Percentiles rank a stretch among this genome's conserved stretches.
phyloP scores from a whole-genome alignment of 768 basidiomycete species.

The Heimioporus sp. region DNA sequence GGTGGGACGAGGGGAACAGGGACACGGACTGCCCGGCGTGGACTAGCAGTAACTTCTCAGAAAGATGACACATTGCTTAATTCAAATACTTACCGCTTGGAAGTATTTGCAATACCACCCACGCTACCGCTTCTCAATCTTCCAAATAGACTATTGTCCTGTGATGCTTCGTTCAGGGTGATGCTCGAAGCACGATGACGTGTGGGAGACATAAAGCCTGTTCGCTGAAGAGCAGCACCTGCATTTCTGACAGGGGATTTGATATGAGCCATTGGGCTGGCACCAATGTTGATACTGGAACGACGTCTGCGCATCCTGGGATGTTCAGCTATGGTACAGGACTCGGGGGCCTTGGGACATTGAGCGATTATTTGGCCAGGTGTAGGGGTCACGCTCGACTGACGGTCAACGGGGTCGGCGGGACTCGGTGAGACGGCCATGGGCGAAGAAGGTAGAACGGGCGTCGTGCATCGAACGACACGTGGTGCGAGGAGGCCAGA shows the following conservation, averaged over 20 bases:
- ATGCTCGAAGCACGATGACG: slow-evolving; percentile 49
- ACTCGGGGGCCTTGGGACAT: slow-evolving; percentile 22
- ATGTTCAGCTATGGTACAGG: slow-evolving; percentile 21
- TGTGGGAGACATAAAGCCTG: slow-evolving; percentile 36
- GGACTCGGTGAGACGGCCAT: slow-evolving; percentile 15
- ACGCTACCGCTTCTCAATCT: slow-evolving; percentile 56
- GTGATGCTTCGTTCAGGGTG: slow-evolving; percentile 31
- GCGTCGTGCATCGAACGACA: slow-evolving; percentile 22
- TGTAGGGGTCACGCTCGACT: slow-evolving; percentile 38
- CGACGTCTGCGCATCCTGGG: slow-evolving; percentile 58
- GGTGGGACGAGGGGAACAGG: slow-evolving; percentile 26
- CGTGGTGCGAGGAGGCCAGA: slow-evolving; percentile 63
- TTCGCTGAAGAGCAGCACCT: slow-evolving; percentile 48
- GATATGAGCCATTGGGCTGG: slow-evolving; percentile 55
- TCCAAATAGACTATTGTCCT: slow-evolving; percentile 45
- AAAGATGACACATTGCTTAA: background rate
- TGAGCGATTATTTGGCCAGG: slow-evolving; percentile 24
- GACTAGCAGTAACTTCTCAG: slow-evolving; percentile 25
- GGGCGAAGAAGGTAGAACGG: slow-evolving; percentile 26
- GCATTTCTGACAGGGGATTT: slow-evolving; percentile 56
- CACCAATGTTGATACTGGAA: slow-evolving; percentile 56
- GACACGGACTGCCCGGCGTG: slow-evolving; percentile 38
- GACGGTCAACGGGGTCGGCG: slow-evolving; percentile 35
- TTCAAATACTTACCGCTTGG: slow-evolving; percentile 31
- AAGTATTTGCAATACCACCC: slow-evolving; percentile 29